Percentiles rank a stretch among this genome's conserved stretches.
Evolutionary conservation across 768 basidiomycete species (phyloP).

Genomic region (Rubroboletus pulcherrimus): DNA sequence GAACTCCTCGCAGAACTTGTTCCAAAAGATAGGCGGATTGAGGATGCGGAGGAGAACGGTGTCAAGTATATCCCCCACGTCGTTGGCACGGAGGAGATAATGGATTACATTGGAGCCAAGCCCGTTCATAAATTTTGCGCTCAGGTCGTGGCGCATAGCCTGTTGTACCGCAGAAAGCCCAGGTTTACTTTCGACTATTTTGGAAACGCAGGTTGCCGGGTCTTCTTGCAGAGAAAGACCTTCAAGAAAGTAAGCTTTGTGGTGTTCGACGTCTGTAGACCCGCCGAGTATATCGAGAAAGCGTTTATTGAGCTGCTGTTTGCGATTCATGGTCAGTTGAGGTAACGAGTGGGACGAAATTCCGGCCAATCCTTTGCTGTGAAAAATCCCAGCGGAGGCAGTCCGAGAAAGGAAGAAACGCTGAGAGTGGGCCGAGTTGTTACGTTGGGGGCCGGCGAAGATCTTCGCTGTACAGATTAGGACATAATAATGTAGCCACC

Average conservation of each 20-base stretch:
- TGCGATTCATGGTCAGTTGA: conserved; percentile 20
- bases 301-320: conserved; percentile 30
- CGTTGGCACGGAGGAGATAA: conserved; percentile 39
- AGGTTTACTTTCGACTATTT: conserved; percentile 32
- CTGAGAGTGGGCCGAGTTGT: not conserved
- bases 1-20: conserved; percentile 35
- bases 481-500: not conserved
- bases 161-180: conserved; percentile 40
- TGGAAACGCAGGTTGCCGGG: conserved; percentile 34
- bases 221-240: conserved; percentile 42
- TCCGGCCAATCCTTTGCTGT: not conserved
- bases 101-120: conserved; percentile 33
- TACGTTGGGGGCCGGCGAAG: not conserved
- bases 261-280: conserved; percentile 20
- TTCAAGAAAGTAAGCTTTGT: conserved; percentile 41
- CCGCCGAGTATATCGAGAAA: conserved; percentile 35
- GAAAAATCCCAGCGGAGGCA: not conserved
- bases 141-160: conserved; percentile 40
- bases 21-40: conserved; percentile 53
- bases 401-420: no score
- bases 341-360: not conserved
- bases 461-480: not conserved
- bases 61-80: conserved; percentile 36
- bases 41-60: conserved; percentile 39
- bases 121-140: conserved; percentile 41